A percentile compares a stretch with the other conserved stretches of the same genome.
phyloP scores from a whole-genome alignment of 140 eudicot species.

The Oenanthe javanica region DNA sequence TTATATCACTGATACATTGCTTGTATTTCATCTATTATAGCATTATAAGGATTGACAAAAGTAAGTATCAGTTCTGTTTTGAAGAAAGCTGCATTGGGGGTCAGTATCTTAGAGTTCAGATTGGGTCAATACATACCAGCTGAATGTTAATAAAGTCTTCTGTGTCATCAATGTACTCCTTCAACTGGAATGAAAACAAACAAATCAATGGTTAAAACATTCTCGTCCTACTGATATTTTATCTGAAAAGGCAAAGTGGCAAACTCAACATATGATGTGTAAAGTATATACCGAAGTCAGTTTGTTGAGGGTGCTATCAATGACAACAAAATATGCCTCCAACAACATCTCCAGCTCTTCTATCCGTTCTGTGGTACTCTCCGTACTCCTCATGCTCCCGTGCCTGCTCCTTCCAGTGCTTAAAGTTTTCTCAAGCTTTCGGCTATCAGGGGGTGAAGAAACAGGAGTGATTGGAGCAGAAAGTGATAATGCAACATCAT shows the following conservation, averaged over 20 bases:
- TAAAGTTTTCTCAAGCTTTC: constrained; percentile 61
- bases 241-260: background rate
- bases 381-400: constrained; percentile 74
- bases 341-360: constrained; percentile 90
- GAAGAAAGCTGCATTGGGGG: background rate
- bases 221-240: background rate
- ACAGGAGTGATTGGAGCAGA: constrained; percentile 98
- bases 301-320: constrained; percentile 90
- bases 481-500: constrained; percentile 45
- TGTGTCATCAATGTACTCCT: constrained; percentile 95
- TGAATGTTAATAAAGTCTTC: constrained; percentile 95
- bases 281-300: constrained; percentile 57
- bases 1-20: background rate
- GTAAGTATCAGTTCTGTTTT: background rate
- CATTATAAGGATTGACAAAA: background rate
- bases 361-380: constrained; percentile 51
- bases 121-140: constrained; percentile 46
- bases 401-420: constrained; percentile 84
- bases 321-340: constrained; percentile 94
- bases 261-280: background rate
- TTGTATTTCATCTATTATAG: background rate
- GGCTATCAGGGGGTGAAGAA: constrained; percentile 62
- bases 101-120: background rate
- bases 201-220: background rate
- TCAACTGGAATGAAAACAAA: constrained; percentile 48